These are phyloP conservation scores for Peronospora farinosa DNA, from an alignment of 352 stramenopile species.

Conservation along the genomic window DNA sequence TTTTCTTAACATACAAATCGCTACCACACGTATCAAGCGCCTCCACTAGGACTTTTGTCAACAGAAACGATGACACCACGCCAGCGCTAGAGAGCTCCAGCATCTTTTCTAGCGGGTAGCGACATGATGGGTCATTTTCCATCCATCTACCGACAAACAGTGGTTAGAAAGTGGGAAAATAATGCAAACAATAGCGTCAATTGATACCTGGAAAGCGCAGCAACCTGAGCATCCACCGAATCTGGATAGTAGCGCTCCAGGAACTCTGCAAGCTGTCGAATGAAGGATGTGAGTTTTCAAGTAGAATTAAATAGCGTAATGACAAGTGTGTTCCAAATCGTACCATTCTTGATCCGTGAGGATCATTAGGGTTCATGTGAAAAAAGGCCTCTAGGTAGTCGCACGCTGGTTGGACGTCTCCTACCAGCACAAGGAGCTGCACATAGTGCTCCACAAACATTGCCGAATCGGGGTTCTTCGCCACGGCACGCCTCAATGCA, in stretches of 20 bases:
- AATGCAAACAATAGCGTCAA: not conserved
- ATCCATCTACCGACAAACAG: constrained; percentile 36
- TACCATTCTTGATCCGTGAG: constrained; percentile 69
- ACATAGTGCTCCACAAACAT: constrained; percentile 73
- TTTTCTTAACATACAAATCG: constrained; percentile 42
- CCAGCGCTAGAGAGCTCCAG: constrained; percentile 39
- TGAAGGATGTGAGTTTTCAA: constrained; percentile 9
- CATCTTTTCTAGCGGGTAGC: constrained; percentile 45
- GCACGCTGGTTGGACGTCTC: constrained; percentile 50
- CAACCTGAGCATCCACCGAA: constrained; percentile 36
- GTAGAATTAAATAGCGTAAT: not conserved
- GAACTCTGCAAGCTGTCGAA: constrained; percentile 30
- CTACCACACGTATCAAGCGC: constrained; percentile 53
- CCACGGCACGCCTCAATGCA: constrained; percentile 53
- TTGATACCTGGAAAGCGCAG: constrained; percentile 29
- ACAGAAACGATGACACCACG: constrained; percentile 26
- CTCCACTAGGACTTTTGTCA: constrained; percentile 37
- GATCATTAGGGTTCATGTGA: constrained; percentile 44
- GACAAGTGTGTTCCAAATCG: constrained; percentile 2
- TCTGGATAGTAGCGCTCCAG: constrained; percentile 46
- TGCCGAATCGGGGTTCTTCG: constrained; percentile 42
- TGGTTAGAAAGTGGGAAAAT: constrained; percentile 1
- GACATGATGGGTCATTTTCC: constrained; percentile 43
- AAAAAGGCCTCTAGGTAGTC: constrained; percentile 75
- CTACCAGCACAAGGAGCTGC: constrained; percentile 57